Conservation (phyloP, 495 filamentous ascomycete species). For the Elasticomyces elasticus region DNA sequence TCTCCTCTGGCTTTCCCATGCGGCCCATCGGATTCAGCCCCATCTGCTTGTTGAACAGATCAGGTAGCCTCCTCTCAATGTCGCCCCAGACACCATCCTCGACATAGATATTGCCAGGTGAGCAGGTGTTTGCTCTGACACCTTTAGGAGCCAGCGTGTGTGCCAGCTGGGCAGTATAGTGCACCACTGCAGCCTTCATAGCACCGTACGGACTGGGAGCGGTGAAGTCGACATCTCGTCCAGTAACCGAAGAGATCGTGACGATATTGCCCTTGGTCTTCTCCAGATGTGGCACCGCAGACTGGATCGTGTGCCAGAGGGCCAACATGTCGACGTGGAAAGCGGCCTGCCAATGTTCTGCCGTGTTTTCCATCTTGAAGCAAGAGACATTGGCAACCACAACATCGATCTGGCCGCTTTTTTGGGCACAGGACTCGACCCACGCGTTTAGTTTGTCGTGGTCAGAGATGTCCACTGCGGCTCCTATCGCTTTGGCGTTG, state of each 20-base stretch:
- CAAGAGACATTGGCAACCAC: constrained; percentile 19
- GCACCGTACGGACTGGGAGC: constrained; percentile 18
- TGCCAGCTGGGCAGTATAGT: constrained; percentile 17
- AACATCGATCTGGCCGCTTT: constrained; percentile 15
- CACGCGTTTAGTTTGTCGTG: constrained; percentile 1
- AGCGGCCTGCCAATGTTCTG: constrained; percentile 8
- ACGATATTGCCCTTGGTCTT: constrained; percentile 18
- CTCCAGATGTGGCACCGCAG: constrained; percentile 15
- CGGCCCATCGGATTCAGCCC: constrained; percentile 17
- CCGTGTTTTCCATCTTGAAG: constrained; percentile 3
- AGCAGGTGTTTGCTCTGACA: constrained; percentile 15
- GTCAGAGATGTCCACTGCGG: constrained; percentile 15
- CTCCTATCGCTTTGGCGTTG: constrained; percentile 7
- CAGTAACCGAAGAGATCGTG: constrained; percentile 15
- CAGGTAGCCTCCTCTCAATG: constrained; percentile 6
- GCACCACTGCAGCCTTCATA: constrained; percentile 16
- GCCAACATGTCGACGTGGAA: constrained; percentile 16
- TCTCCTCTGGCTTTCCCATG: constrained; percentile 22
- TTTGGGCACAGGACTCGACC: constrained; percentile 8
- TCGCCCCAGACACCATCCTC: constrained; percentile 13
- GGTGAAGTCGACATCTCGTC: constrained; percentile 19
- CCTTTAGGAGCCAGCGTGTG: constrained; percentile 16
- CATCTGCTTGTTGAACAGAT: constrained; percentile 20
- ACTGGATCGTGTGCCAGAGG: constrained; percentile 1
- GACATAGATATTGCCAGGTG: constrained; percentile 21